Percentiles rank a stretch among this genome's conserved stretches.
Evolutionary conservation across 805 yeast genomes (phyloP).

Genomic region (Myxozyma neglecta): DNA sequence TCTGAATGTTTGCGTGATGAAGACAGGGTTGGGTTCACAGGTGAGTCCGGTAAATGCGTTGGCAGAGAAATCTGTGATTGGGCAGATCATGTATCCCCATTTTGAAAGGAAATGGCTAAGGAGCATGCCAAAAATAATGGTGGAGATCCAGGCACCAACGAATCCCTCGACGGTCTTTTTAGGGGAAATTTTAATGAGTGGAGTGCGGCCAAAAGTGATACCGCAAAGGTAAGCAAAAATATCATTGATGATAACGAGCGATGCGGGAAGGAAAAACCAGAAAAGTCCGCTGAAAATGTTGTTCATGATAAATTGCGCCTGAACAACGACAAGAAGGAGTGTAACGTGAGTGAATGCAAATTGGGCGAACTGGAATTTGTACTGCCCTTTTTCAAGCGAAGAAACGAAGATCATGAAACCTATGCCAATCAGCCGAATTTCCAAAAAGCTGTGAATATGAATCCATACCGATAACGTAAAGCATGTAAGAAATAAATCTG

Average conservation of each 20-base stretch:
- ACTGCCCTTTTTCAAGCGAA: conserved; percentile 82
- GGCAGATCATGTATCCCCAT: conserved; percentile 81
- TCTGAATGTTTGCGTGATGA: conserved; percentile 72
- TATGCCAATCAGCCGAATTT: conserved; percentile 33
- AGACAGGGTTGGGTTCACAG: conserved; percentile 89
- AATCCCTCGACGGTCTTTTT: conserved; percentile 98
- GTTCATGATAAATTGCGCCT: conserved; percentile 87
- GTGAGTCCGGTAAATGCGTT: conserved; percentile 53
- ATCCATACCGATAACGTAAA: conserved; percentile 48
- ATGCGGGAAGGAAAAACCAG: conserved; percentile 92
- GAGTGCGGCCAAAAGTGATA: conserved; percentile 91
- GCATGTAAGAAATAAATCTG: conserved; percentile 75
- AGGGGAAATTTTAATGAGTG: conserved; percentile 89
- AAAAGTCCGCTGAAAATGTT: conserved; percentile 87
- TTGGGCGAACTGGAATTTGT: conserved; percentile 91
- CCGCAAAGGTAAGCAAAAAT: conserved; percentile 97
- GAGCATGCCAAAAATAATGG: conserved; percentile 69
- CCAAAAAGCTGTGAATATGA: background rate
- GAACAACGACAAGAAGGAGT: conserved; percentile 81
- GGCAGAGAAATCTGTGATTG: conserved; percentile 48
- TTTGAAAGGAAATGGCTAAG: conserved; percentile 64
- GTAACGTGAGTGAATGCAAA: conserved; percentile 94
- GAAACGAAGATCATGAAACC: conserved; percentile 91
- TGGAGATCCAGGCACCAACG: conserved; percentile 95
- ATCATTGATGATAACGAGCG: conserved; percentile 89